phyloP scores from a whole-genome alignment of 805 yeast species.

The Diddensiella caesifluorescens region DNA sequence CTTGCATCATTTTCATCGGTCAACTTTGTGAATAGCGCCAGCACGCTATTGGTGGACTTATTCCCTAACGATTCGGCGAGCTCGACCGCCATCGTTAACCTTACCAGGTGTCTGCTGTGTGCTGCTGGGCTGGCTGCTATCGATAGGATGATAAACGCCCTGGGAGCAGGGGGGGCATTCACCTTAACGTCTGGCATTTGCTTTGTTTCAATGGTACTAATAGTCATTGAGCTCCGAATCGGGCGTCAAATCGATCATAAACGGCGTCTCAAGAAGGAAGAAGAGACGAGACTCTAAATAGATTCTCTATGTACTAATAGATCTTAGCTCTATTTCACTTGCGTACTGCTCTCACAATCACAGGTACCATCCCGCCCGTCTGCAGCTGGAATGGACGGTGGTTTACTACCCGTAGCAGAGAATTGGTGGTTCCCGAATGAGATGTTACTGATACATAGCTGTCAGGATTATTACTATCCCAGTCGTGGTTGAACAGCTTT shows the following conservation, averaged over 20 bases:
- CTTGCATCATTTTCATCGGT: slow-evolving; percentile 55
- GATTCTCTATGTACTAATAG: neutral
- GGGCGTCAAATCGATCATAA: slow-evolving; percentile 13
- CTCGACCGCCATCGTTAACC: slow-evolving; percentile 66
- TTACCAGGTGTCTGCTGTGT: slow-evolving; percentile 65
- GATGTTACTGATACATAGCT: slow-evolving; percentile 40
- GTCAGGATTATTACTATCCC: slow-evolving; percentile 15
- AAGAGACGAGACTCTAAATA: neutral
- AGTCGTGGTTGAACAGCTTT: slow-evolving; percentile 32
- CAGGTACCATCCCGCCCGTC: slow-evolving; percentile 55
- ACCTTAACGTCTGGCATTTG: slow-evolving; percentile 56
- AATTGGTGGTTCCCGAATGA: slow-evolving; percentile 48
- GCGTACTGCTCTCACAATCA: slow-evolving; percentile 34
- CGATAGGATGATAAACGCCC: slow-evolving; percentile 47
- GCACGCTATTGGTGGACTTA: slow-evolving; percentile 68
- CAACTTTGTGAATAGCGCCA: slow-evolving; percentile 49
- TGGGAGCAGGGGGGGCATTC: slow-evolving; percentile 73
- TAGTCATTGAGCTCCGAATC: slow-evolving; percentile 9
- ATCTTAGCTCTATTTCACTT: slow-evolving; percentile 2
- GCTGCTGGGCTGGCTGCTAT: slow-evolving; percentile 69
- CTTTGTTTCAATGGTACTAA: slow-evolving; percentile 8
- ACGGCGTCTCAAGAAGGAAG: neutral
- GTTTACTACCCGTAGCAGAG: slow-evolving; percentile 43
- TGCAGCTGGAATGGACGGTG: slow-evolving; percentile 46
- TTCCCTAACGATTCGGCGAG: slow-evolving; percentile 68